Base-by-base conservation (phyloP, 345 rosid species). In the Eucalyptus brandiana region DNA sequence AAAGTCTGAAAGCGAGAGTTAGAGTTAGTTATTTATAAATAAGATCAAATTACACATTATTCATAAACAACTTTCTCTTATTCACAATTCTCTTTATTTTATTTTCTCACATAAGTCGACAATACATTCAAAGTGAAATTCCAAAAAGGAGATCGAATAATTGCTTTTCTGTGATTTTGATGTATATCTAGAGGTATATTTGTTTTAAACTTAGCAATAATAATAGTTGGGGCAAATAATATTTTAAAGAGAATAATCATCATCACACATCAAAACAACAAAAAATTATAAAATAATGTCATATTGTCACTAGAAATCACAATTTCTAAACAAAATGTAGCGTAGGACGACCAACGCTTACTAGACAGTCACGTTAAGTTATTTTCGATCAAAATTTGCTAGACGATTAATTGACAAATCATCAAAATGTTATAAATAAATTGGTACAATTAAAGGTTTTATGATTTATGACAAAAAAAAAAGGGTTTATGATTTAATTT, bases 1-100 rank as follows among this genome's bases (percentile, higher is more conserved):
- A 50, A 50, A 50, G 1, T 50, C 0, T 50, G 1, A 50, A 7
- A 16, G 3, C 0, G 8, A 50, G 53, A 6, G 3, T 16, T 16
- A 6, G 0, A 50, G 19, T 50, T 32, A 8, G 12, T 17, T 67
- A 11, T 32, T 16, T 67, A 32, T 32, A 16, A 8, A 67, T 32
- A 32, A 9, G 24, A 67, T 9, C 24, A 32, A 67, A 67, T 17
- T 32, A 67, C 40, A 32, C 42, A 67, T 67, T 67, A 34, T 17
- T 67, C 12, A 34, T 67, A 67, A 67, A 67, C 80, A 17, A 69
- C 42, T 69, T 69, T 69, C 13, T 69, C 23, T 32, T 32, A 19
- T 32, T 69, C 24, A 5, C 11, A 5, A 3, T 12, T 6, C 17
- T 62, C 6, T 34, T 34, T 69, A 12, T 32, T 34, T 69, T 67